Evolutionary conservation across 2,329 filamentous ascomycete genomes (phyloP).

Genomic region (Sphaerostilbella broomeana): DNA sequence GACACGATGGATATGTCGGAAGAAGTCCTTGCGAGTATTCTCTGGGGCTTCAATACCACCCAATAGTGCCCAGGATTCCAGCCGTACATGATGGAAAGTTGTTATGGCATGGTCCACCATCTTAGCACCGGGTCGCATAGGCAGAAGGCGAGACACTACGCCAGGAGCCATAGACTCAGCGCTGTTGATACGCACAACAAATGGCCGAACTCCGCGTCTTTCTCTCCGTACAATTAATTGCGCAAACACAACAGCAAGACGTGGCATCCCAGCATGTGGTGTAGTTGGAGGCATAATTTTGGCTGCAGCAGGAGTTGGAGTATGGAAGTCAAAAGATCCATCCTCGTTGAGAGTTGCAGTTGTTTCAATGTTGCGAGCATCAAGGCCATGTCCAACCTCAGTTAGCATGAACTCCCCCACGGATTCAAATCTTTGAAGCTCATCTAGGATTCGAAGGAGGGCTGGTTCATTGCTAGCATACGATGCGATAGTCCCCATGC

Average conservation of each 20-base stretch:
- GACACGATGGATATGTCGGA: slow-evolving; percentile 21
- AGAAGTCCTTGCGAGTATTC: slow-evolving; percentile 22
- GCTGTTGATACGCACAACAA: too few relatives aligned
- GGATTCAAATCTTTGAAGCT: slow-evolving; percentile 18
- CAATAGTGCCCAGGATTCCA: slow-evolving; percentile 23
- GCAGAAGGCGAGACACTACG: slow-evolving; percentile 18
- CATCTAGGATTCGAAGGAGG: too few relatives aligned
- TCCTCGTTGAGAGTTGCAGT: slow-evolving; percentile 28
- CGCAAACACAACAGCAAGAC: slow-evolving; percentile 29
- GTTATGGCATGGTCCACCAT: slow-evolving; percentile 28
- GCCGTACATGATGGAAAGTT: slow-evolving; percentile 25
- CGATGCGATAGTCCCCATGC: slow-evolving; percentile 21
- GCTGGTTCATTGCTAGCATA: too few relatives aligned
- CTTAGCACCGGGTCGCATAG: slow-evolving; percentile 23
- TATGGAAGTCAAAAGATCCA: slow-evolving; percentile 29
- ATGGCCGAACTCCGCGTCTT: slow-evolving; percentile 23
- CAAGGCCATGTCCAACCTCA: slow-evolving; percentile 33
- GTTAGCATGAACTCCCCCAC: slow-evolving; percentile 33
- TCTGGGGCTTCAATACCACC: slow-evolving; percentile 15
- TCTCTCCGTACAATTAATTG: slow-evolving; percentile 22
- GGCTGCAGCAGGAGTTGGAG: slow-evolving; percentile 24
- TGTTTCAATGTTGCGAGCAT: slow-evolving; percentile 33
- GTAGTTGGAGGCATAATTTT: slow-evolving; percentile 26
- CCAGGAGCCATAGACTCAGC: too few relatives aligned
- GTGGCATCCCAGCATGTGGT: slow-evolving; percentile 19